Conservation (phyloP, 306 rosid genomes). For the Calophaca sinica region DNA sequence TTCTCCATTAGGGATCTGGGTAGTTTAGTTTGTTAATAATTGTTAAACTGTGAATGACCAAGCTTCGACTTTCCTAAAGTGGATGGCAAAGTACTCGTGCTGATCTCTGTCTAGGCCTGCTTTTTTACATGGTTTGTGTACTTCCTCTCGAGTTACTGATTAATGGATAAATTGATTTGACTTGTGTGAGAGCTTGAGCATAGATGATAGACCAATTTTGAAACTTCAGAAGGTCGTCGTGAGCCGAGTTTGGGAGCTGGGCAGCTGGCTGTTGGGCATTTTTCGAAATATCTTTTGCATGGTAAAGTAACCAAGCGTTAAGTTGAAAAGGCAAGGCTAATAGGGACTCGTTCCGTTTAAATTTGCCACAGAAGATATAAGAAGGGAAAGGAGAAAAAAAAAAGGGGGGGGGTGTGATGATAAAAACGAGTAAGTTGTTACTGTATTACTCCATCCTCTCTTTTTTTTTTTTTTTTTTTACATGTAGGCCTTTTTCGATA, state of each 20-base stretch:
- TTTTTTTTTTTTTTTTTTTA: too few relatives aligned
- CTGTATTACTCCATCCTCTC: too few relatives aligned
- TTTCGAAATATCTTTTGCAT: too few relatives aligned
- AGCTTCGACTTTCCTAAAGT: slow-evolving; percentile 18
- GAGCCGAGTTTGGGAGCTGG: background rate
- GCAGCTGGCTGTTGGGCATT: too few relatives aligned
- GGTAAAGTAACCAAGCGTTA: too few relatives aligned
- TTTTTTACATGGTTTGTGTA: slow-evolving; percentile 23
- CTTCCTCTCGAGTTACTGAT: background rate
- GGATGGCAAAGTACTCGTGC: slow-evolving; percentile 7
- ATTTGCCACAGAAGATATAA: too few relatives aligned
- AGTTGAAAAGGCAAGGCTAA: too few relatives aligned
- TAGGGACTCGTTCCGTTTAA: too few relatives aligned
- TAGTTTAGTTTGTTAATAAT: slow-evolving; percentile 55
- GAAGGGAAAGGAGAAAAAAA: too few relatives aligned
- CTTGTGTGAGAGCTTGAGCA: background rate
- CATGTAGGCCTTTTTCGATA: too few relatives aligned
- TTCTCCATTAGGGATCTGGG: slow-evolving; percentile 37
- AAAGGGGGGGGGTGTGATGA: too few relatives aligned
- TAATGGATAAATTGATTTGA: background rate
- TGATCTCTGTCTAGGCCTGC: background rate
- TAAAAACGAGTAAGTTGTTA: too few relatives aligned
- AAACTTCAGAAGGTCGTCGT: background rate
- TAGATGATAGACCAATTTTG: background rate
- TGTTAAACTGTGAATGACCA: slow-evolving; percentile 40